A percentile compares a stretch with the other conserved stretches of the same genome.
These are phyloP conservation scores for Miamiensis avidus DNA, from an alignment of 169 alveolate genomes.

Conservation along the genomic window DNA sequence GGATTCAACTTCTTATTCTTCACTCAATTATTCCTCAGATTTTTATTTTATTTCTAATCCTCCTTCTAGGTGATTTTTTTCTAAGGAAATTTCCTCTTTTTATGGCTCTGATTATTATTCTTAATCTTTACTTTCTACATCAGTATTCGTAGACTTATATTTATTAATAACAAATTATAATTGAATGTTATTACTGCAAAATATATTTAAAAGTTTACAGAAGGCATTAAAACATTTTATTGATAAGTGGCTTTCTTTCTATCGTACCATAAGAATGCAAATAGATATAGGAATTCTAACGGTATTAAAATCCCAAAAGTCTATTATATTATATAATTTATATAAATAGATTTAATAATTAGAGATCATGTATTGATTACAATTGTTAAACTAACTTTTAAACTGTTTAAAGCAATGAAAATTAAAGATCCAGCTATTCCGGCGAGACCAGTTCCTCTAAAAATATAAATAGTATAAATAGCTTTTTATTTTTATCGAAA, in stretches of 20 bases:
- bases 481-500: too few species aligned
- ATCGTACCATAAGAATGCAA: conserved; percentile 17
- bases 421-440: conserved; percentile 77
- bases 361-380: not conserved
- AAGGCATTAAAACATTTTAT: too few species aligned
- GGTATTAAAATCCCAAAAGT: not conserved
- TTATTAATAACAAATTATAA: too few species aligned
- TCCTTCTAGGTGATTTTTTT: conserved; percentile 18
- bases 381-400: not conserved
- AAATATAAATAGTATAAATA: too few species aligned
- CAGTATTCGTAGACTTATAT: too few species aligned
- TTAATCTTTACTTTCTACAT: too few species aligned
- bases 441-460: conserved; percentile 81
- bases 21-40: conserved; percentile 14
- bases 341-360: too few species aligned
- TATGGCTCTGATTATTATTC: not conserved
- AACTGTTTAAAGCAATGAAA: conserved; percentile 51
- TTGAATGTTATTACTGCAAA: too few species aligned
- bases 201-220: too few species aligned
- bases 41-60: not conserved
- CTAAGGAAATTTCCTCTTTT: not conserved
- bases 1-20: conserved; percentile 3
- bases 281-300: not conserved
- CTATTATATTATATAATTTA: not conserved
- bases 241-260: not conserved